A percentile compares a stretch with the other conserved stretches of the same genome.
These are phyloP conservation scores for Boletus tylopilopsis DNA, from an alignment of 768 basidiomycete genomes.

Conservation along the genomic window DNA sequence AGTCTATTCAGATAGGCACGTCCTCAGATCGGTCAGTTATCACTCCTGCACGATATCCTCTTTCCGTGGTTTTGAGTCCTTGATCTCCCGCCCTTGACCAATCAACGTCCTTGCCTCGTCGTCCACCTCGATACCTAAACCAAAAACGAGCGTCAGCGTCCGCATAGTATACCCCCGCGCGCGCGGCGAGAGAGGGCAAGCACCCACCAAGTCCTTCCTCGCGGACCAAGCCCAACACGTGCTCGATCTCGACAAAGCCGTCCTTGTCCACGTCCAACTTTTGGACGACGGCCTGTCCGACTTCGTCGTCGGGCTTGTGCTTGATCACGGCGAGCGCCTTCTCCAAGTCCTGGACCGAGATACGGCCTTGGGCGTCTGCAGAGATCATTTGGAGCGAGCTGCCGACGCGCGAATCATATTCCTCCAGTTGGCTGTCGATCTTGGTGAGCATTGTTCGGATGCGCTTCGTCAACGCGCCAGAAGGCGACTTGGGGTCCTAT, in stretches of 20 bases:
- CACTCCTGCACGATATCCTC: slow-evolving; percentile 91
- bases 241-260: slow-evolving; percentile 92
- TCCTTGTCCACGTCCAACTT: slow-evolving; percentile 97
- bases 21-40: background rate
- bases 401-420: slow-evolving; percentile 87
- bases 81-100: slow-evolving; percentile 79
- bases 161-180: too few species aligned
- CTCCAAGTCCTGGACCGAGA: slow-evolving; percentile 84
- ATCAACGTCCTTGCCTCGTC: slow-evolving; percentile 81
- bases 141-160: background rate
- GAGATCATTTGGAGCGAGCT: slow-evolving; percentile 83
- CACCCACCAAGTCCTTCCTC: slow-evolving; percentile 79
- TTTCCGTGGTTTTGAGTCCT: slow-evolving; percentile 78
- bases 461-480: slow-evolving; percentile 88
- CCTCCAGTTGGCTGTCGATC: slow-evolving; percentile 88
- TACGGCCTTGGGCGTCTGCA: slow-evolving; percentile 81
- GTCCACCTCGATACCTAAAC: slow-evolving; percentile 73
- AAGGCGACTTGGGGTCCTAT: slow-evolving; percentile 76
- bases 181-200: background rate
- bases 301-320: slow-evolving; percentile 87
- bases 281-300: slow-evolving; percentile 80
- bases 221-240: slow-evolving; percentile 83
- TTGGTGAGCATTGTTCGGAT: slow-evolving; percentile 95
- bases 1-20: slow-evolving; percentile 1
- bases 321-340: slow-evolving; percentile 91